A percentile compares a stretch with the other conserved stretches of the same genome.
phyloP scores from a whole-genome alignment of 768 basidiomycete genomes.

The Podaxis sp. region DNA sequence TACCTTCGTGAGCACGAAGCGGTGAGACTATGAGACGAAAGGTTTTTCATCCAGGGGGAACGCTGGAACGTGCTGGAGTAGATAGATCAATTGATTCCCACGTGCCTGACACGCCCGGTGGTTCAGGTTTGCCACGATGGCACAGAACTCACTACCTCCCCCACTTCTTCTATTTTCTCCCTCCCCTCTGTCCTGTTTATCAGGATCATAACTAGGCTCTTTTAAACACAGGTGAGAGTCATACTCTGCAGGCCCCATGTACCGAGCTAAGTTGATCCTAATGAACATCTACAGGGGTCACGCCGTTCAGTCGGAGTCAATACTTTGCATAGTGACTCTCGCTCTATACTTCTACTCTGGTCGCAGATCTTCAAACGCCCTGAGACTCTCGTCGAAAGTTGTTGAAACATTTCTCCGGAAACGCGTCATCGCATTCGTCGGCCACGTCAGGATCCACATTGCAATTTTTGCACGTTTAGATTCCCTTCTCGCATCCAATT shows the following conservation, averaged over 20 bases:
- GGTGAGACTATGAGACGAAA: too few species aligned
- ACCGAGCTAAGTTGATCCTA: neutral
- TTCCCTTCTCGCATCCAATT: neutral
- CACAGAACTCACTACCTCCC: neutral
- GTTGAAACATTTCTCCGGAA: neutral
- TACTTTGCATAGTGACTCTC: neutral
- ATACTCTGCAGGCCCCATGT: neutral
- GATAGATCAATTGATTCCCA: neutral
- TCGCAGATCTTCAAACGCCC: neutral
- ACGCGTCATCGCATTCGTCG: neutral
- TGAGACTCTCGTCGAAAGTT: neutral
- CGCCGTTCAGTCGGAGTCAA: neutral
- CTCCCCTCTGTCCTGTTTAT: neutral
- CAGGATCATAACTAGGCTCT: neutral
- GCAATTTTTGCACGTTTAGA: neutral
- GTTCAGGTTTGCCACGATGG: conserved; percentile 9
- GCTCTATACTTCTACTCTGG: neutral
- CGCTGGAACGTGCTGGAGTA: neutral
- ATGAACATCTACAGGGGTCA: neutral
- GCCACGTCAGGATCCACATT: conserved; percentile 7
- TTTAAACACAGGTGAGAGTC: neutral
- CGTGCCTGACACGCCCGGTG: neutral
- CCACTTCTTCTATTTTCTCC: conserved; percentile 1
- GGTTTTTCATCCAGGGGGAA: too few species aligned
- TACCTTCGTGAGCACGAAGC: too few species aligned